Evolutionary conservation across 1,284 basidiomycete genomes (phyloP).

Genomic region (Spongiforma sp.): DNA sequence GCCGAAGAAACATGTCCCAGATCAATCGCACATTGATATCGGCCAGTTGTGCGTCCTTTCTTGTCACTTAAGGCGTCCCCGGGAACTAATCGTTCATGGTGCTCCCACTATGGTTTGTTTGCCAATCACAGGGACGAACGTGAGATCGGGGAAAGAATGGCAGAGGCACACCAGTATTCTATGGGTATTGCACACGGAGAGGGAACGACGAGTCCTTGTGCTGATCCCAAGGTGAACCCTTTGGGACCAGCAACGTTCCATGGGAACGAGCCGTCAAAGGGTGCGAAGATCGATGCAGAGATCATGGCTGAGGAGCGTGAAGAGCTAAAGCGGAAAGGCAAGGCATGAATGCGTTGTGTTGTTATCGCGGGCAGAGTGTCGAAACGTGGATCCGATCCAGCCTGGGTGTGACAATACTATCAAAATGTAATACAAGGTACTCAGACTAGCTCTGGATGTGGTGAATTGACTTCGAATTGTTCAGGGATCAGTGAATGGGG

Average conservation of each 20-base stretch:
- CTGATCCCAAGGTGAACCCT: slow-evolving; percentile 43
- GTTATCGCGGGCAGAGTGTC: neutral
- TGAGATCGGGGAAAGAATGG: slow-evolving; percentile 43
- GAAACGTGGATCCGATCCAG: no score
- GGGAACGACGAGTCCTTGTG: slow-evolving; percentile 27
- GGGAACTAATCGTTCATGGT: slow-evolving; percentile 5
- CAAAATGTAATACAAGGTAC: no score
- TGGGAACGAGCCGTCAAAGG: slow-evolving; percentile 64
- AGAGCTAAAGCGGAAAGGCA: slow-evolving; percentile 52
- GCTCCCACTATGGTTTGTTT: neutral
- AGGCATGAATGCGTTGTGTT: slow-evolving; percentile 28
- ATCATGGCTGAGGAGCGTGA: slow-evolving; percentile 58
- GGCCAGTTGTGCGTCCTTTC: slow-evolving; percentile 44
- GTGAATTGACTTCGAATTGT: no score
- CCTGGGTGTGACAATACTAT: no score
- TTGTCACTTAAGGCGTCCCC: neutral
- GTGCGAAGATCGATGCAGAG: slow-evolving; percentile 65
- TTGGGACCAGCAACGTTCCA: slow-evolving; percentile 50
- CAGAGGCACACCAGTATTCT: slow-evolving; percentile 41
- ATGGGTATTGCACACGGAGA: slow-evolving; percentile 26
- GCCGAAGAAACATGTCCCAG: slow-evolving; percentile 35
- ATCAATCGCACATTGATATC: slow-evolving; percentile 41
- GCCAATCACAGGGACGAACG: slow-evolving; percentile 46
- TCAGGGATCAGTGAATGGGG: no score
- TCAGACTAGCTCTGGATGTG: no score